A percentile compares a stretch with the other conserved stretches of the same genome.
These are phyloP conservation scores for Oryza brachyantha DNA, from an alignment of 176 grass and related monocot genomes.

Conservation along the genomic window DNA sequence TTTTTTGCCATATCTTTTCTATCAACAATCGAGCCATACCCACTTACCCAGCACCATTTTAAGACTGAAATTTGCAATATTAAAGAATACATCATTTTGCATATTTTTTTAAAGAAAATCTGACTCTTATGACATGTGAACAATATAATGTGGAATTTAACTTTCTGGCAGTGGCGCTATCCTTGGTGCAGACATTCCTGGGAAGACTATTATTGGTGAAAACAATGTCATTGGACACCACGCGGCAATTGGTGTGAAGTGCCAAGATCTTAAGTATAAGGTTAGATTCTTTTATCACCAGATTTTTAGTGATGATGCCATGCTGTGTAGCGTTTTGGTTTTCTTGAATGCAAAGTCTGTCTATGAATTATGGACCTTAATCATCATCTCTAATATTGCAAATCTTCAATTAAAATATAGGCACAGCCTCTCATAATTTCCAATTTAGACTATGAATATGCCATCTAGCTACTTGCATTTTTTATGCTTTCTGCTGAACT, in stretches of 20 bases:
- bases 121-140: slow-evolving; percentile 6
- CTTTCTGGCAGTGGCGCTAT: slow-evolving; percentile 81
- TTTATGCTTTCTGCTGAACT: slow-evolving; percentile 4
- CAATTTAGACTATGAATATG: not conserved
- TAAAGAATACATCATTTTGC: not conserved
- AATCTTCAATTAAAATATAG: not conserved
- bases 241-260: slow-evolving; percentile 75
- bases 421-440: not conserved
- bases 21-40: not conserved
- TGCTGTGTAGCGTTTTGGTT: not conserved
- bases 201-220: slow-evolving; percentile 58
- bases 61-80: not conserved
- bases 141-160: slow-evolving; percentile 22
- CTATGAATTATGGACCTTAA: not conserved
- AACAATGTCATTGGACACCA: slow-evolving; percentile 79
- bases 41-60: not conserved
- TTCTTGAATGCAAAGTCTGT: not conserved
- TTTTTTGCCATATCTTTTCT: slow-evolving; percentile 1
- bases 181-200: slow-evolving; percentile 82
- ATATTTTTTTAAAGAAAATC: not conserved
- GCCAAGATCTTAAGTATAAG: slow-evolving; percentile 97
- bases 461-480: slow-evolving; percentile 24
- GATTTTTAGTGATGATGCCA: not conserved
- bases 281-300: slow-evolving; percentile 34
- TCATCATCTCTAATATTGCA: not conserved